phyloP scores from a whole-genome alignment of 192 early-diverging fungal genomes.

The Spizellomyces punctatus region DNA sequence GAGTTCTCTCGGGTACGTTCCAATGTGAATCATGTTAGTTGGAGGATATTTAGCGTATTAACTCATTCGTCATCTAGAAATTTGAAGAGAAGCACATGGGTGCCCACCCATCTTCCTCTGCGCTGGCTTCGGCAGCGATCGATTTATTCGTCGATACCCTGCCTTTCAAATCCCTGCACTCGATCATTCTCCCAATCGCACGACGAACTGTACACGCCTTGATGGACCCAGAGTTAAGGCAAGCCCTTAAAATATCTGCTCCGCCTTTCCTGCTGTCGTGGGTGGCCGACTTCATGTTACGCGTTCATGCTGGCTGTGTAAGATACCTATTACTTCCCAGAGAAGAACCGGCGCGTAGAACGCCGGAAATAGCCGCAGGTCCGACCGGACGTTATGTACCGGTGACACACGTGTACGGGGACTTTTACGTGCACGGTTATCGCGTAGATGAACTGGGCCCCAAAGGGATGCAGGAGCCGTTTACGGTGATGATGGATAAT shows the following conservation, averaged over 20 bases:
- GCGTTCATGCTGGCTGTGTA: slow-evolving; percentile 17
- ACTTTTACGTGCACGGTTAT: slow-evolving; percentile 26
- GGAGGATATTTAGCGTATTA: background rate
- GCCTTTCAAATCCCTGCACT: slow-evolving; percentile 25
- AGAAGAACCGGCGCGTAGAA: slow-evolving; percentile 15
- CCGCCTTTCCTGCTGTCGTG: slow-evolving; percentile 25
- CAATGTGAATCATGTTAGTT: background rate
- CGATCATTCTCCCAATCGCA: slow-evolving; percentile 15
- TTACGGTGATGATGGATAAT: no score
- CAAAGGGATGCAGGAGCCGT: no score
- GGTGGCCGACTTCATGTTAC: slow-evolving; percentile 24
- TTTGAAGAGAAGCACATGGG: slow-evolving; percentile 8
- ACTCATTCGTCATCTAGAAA: background rate
- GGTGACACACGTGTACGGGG: slow-evolving; percentile 17
- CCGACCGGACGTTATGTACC: slow-evolving; percentile 19
- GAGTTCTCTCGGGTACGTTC: background rate
- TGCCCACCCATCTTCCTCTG: background rate
- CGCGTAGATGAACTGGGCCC: slow-evolving; percentile 26
- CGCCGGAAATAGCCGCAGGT: slow-evolving; percentile 11
- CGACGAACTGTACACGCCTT: slow-evolving; percentile 22
- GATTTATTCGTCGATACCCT: slow-evolving; percentile 24
- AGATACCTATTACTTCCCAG: slow-evolving; percentile 20
- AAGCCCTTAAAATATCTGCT: slow-evolving; percentile 6
- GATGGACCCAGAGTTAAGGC: slow-evolving; percentile 14
- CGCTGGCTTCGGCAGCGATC: slow-evolving; percentile 19